Base-by-base conservation (phyloP, 2,329 filamentous ascomycete genomes). In the Aspergillus sp. region DNA sequence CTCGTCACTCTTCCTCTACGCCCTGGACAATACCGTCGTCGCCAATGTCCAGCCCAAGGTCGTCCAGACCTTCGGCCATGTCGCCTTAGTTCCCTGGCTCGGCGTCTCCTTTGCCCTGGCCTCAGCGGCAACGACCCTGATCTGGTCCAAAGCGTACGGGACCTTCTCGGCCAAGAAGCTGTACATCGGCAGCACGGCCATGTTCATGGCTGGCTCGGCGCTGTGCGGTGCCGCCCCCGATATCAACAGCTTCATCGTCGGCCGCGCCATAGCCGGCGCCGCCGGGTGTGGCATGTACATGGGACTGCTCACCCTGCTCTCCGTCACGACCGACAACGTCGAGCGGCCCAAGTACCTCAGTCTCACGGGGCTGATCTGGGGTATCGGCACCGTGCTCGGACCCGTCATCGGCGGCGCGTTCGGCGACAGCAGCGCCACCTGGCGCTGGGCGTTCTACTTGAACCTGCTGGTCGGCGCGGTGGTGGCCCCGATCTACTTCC, bases 371-470 rank as follows among this genome's bases (percentile, higher is more conserved):
- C 55, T 74, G 7, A 58, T 63, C 34, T 76, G 69, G 71, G 70
- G 71, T 11, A n/a, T 66, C 5, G 71, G 71, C 4, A 64, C 62
- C 4, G 60, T 72, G 6, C 58, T 72, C 0, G 72, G 71, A 4
- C 73, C 71, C 0, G 58, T 57, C 36, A 20, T 57, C 4, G 55
- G 55, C 4, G 53, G 53, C 14, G 56, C 40, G 7, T 56, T 58
- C 9, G 50, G 34, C 21, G 46, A 54, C 16, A 55, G 46, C 38
- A 50, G 43, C 29, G 50, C 47, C 10, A 44, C 43, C 11, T 71
- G 68, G 69, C 60, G 64, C 38, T 72, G 66, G 68, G 73, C 70
- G 0, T 80, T 81, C 58, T 85, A 85, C 58, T 77, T 85, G 66
- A 85, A 84, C 57, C 69, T 84, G 0, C 63, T 72, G 16, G 64